Evolutionary conservation across 768 basidiomycete genomes (phyloP).

Genomic region (Boletus reticulatus): DNA sequence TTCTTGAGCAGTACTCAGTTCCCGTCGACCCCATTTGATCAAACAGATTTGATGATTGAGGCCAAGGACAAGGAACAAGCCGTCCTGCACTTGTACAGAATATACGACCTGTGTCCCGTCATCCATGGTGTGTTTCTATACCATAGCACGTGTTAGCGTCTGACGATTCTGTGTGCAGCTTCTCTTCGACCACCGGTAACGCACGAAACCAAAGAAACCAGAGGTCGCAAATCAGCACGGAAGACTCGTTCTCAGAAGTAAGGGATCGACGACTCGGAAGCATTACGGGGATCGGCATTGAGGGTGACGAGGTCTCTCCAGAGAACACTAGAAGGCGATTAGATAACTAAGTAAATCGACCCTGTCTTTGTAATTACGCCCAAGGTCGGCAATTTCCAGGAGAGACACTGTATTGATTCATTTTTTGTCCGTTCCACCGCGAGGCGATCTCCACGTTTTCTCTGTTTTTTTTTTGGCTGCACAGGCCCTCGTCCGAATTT

Average conservation of each 20-base stretch:
- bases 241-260: constrained; percentile 28
- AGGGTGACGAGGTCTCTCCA: not conserved
- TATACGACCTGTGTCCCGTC: constrained; percentile 70
- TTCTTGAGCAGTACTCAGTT: not conserved
- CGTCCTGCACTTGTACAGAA: constrained; percentile 78
- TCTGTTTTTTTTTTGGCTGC: not conserved
- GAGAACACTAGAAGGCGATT: no score
- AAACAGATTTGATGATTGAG: constrained; percentile 85
- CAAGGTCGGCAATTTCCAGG: constrained; percentile 13
- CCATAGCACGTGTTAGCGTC: not conserved
- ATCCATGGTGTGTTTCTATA: constrained; percentile 41
- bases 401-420: not conserved
- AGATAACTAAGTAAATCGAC: no score
- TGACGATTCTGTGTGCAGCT: constrained; percentile 8
- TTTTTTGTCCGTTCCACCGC: not conserved
- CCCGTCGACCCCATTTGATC: not conserved
- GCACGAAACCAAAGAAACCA: constrained; percentile 41
- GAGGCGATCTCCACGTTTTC: not conserved
- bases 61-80: constrained; percentile 95
- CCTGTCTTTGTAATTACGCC: no score
- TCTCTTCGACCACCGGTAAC: constrained; percentile 44
- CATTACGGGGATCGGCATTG: constrained; percentile 2
- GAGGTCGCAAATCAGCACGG: constrained; percentile 39
- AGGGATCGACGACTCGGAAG: constrained; percentile 27
- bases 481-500: not conserved